Percentiles rank a stretch among this genome's conserved stretches.
Conservation (phyloP, 371 early-diverging fungal species). For the Mortierella sp. region DNA sequence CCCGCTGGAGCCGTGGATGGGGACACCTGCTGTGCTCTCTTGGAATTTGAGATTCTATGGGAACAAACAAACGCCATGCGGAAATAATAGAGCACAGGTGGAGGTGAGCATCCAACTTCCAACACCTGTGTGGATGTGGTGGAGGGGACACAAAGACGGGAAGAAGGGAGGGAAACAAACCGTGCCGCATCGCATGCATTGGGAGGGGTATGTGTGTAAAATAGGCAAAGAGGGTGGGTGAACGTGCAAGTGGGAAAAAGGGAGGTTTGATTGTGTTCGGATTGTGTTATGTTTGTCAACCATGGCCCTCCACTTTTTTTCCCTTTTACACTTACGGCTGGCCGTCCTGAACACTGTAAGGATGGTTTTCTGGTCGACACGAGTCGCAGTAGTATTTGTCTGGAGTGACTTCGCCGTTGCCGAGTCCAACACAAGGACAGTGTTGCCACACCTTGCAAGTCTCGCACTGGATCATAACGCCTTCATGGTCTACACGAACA, state of each 20-base stretch:
- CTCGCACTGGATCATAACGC: constrained; percentile 92
- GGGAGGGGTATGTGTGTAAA: no score
- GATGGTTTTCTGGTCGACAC: constrained; percentile 83
- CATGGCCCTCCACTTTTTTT: no score
- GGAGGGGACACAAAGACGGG: no score
- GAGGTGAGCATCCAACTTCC: no score
- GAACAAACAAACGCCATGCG: neutral
- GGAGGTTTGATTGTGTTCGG: neutral
- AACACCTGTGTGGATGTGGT: neutral
- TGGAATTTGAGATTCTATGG: neutral
- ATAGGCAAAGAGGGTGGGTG: no score
- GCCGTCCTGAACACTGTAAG: constrained; percentile 58
- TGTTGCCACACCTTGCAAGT: constrained; percentile 93
- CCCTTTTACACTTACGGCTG: constrained; percentile 49
- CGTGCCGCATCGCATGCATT: no score
- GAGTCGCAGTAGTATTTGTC: constrained; percentile 90
- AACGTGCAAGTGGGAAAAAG: neutral
- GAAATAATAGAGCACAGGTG: neutral
- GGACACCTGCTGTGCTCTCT: neutral
- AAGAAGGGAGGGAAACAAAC: neutral
- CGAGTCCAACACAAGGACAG: constrained; percentile 84
- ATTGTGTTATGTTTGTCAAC: no score
- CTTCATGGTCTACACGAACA: constrained; percentile 69
- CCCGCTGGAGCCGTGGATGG: constrained; percentile 2
- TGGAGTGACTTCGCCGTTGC: constrained; percentile 74